Evolutionary conservation across 345 rosid species (phyloP), one percentile per base, ranked within the genome.

Genomic region (Turritis glabra): DNA sequence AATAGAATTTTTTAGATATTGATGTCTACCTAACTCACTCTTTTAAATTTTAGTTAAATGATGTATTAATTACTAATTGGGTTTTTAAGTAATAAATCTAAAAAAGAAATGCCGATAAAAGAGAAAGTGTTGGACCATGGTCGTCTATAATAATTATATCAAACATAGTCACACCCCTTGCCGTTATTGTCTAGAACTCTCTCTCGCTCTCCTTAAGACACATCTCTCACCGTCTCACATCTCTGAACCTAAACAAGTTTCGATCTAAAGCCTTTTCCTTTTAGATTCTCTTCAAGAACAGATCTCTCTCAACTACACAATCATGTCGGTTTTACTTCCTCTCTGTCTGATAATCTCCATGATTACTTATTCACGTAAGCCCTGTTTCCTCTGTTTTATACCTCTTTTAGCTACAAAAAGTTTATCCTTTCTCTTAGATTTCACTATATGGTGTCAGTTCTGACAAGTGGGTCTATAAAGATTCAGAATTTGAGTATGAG

Each of bases 331-430:
- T 74, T 41, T 88, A 55, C 73, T 85, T 54, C 75, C 67, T 55
- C 63, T 88, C 21, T 65, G 82, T 81, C 81, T 91, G 48, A 57
- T 91, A 73, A 64, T 86, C 77, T 87, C 93, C 84, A 73, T 86
- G 72, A 13, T 81, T 18, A 90, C 86, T 60, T 82, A 76, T 82
- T 88, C 97, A 84, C 82, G 98, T 94, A 81, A 88, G 91, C 62
- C 19, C 9, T 43, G 1, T 1, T 35, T 26, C 25, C 71, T 76
- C 58, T 76, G 61, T 67, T 47, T 56, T 19, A 13, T 55, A 13
- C 17, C 37, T 17, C 37, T 35, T n/a, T 27, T 63, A 44, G 13
- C 38, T 50, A 13, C 75, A 43, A 54, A 62, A 30, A 61, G 51
- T 61, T 17, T 19, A 9, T 32, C n/a, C 5, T 10, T 18, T 1